Conservation (phyloP, 192 early-diverging fungal genomes). For the Rhizoclosmatium globosum region DNA sequence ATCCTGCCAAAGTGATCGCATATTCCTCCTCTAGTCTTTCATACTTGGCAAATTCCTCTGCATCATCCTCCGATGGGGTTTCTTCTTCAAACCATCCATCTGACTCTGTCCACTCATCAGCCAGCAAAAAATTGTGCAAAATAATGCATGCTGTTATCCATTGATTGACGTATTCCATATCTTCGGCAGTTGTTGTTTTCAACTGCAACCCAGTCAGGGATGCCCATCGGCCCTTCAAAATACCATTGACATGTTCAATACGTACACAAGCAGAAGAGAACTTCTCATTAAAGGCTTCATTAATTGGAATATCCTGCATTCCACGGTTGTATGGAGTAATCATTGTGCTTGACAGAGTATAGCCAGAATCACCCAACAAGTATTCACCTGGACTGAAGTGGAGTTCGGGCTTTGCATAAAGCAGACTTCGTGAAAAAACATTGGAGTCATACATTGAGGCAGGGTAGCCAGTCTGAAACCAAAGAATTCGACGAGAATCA, state of each 20-base stretch:
- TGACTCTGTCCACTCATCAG: too few species aligned
- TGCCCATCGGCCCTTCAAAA: slow-evolving; percentile 24
- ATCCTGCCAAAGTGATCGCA: too few species aligned
- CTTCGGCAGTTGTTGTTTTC: not conserved
- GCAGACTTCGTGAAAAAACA: not conserved
- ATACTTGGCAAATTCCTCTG: too few species aligned
- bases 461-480: slow-evolving; percentile 14
- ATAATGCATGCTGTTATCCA: slow-evolving; percentile 15
- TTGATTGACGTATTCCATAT: slow-evolving; percentile 3
- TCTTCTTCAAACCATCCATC: too few species aligned
- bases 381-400: slow-evolving; percentile 5
- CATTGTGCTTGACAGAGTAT: not conserved
- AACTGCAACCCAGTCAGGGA: not conserved
- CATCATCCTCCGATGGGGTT: too few species aligned
- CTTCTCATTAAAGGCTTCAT: slow-evolving; percentile 12
- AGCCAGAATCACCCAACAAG: slow-evolving; percentile 13
- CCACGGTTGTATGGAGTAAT: slow-evolving; percentile 15
- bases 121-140: too few species aligned
- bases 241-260: slow-evolving; percentile 26
- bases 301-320: not conserved
- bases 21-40: too few species aligned
- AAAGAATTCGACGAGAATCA: slow-evolving; percentile 12
- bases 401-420: not conserved
- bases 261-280: slow-evolving; percentile 2
- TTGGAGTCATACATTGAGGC: slow-evolving; percentile 29